Conservation (phyloP, 2,329 filamentous ascomycete species). For the Talaromyces funiculosus region DNA sequence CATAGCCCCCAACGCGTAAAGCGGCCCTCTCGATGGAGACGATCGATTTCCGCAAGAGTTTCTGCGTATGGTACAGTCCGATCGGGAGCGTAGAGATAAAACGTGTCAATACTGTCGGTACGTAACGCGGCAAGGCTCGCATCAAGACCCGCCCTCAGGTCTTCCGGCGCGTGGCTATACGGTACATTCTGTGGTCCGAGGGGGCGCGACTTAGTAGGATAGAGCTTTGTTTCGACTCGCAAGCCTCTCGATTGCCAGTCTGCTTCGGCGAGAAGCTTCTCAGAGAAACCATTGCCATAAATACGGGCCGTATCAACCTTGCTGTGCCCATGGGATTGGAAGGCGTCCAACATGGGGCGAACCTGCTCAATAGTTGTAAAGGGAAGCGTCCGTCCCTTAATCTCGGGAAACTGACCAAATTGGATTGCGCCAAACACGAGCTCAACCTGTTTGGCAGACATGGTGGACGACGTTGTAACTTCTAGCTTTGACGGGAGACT, state of each 20-base stretch:
- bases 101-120: constrained; percentile 41
- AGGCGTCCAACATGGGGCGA: constrained; percentile 22
- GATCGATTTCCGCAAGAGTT: neutral
- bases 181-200: constrained; percentile 18
- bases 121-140: constrained; percentile 37
- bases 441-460: neutral
- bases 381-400: neutral
- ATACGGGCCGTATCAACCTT: constrained; percentile 23
- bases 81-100: constrained; percentile 49
- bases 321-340: constrained; percentile 23
- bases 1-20: neutral
- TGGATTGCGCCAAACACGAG: neutral
- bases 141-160: constrained; percentile 30
- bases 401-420: neutral
- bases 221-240: constrained; percentile 42
- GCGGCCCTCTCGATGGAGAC: neutral
- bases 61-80: neutral
- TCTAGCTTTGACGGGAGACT: neutral
- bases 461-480: neutral
- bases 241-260: constrained; percentile 36
- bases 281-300: neutral
- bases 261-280: neutral
- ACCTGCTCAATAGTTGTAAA: neutral
- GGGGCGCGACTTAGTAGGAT: constrained; percentile 22
- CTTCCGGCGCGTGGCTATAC: constrained; percentile 24